Percentiles rank a stretch among this genome's conserved stretches.
These are phyloP conservation scores for Calonectria pseudoreteaudii DNA, from an alignment of 2,329 filamentous ascomycete genomes.

Conservation along the genomic window DNA sequence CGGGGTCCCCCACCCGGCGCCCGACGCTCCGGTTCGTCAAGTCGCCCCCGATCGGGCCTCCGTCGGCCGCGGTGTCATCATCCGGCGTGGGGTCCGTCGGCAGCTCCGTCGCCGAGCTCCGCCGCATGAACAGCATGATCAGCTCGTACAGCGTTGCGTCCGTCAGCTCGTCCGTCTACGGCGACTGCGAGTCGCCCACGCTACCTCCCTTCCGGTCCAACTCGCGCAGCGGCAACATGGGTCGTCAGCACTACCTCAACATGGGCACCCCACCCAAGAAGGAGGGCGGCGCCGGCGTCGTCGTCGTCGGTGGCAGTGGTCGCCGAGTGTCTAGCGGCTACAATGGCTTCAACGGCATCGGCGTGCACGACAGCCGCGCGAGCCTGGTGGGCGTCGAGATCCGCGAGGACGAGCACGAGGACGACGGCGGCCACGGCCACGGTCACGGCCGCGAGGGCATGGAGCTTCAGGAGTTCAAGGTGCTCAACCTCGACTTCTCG, in stretches of 20 bases:
- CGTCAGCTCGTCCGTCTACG: constrained; percentile 43
- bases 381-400: constrained; percentile 32
- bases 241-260: constrained; percentile 60
- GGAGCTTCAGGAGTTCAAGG: constrained; percentile 24
- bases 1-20: constrained; percentile 40
- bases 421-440: constrained; percentile 37
- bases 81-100: constrained; percentile 46
- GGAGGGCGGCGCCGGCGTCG: constrained; percentile 12
- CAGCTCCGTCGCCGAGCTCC: constrained; percentile 63
- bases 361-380: constrained; percentile 25
- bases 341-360: background rate
- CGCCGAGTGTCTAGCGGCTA: constrained; percentile 10
- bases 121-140: constrained; percentile 68
- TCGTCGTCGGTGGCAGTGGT: too few species aligned
- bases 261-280: constrained; percentile 49
- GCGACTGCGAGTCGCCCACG: constrained; percentile 52
- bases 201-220: constrained; percentile 51
- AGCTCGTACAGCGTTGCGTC: constrained; percentile 58
- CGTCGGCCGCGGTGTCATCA: constrained; percentile 19
- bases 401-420: constrained; percentile 36
- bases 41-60: constrained; percentile 15
- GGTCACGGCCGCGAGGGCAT: constrained; percentile 31
- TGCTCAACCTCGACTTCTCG: constrained; percentile 27
- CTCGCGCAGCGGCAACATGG: constrained; percentile 47
- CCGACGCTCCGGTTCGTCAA: constrained; percentile 29